These are phyloP conservation scores for Porphyra umbilicalis DNA, from an alignment of 31 red algal genomes.

Conservation along the genomic window DNA sequence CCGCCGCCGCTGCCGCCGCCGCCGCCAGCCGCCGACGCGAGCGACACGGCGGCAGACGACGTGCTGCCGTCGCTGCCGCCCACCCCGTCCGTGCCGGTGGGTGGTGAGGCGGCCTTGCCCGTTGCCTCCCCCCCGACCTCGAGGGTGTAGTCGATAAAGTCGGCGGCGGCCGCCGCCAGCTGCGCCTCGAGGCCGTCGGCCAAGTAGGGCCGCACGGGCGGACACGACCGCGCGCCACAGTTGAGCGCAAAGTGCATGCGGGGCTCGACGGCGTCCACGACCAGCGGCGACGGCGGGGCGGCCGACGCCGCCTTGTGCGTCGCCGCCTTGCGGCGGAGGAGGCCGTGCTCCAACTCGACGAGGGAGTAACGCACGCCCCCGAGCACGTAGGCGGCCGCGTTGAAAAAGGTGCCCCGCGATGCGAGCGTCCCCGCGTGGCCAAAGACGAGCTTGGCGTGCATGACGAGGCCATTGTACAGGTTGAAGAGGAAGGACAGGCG, in stretches of 20 bases:
- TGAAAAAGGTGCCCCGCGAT: conserved; percentile 61
- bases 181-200: conserved; percentile 20
- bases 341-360: conserved; percentile 62
- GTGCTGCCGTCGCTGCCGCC: neutral
- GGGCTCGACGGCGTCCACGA: conserved; percentile 46
- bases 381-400: conserved; percentile 61
- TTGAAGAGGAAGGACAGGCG: conserved; percentile 41
- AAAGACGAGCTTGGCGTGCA: conserved; percentile 60
- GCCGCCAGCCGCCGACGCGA: neutral
- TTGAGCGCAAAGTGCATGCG: conserved; percentile 90
- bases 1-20: neutral
- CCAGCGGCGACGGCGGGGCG: conserved; percentile 2
- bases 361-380: conserved; percentile 35
- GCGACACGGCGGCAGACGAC: neutral
- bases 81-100: neutral
- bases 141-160: conserved; percentile 60
- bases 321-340: conserved; percentile 29
- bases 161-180: conserved; percentile 31
- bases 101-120: neutral
- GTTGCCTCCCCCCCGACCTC: conserved; percentile 6
- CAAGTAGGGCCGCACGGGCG: conserved; percentile 32
- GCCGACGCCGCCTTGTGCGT: neutral
- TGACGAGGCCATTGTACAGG: conserved; percentile 57
- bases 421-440: conserved; percentile 48
- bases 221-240: conserved; percentile 77